A percentile compares a stretch with the other conserved stretches of the same genome.
Conservation (phyloP, 345 rosid genomes). For the Populus tremula region DNA sequence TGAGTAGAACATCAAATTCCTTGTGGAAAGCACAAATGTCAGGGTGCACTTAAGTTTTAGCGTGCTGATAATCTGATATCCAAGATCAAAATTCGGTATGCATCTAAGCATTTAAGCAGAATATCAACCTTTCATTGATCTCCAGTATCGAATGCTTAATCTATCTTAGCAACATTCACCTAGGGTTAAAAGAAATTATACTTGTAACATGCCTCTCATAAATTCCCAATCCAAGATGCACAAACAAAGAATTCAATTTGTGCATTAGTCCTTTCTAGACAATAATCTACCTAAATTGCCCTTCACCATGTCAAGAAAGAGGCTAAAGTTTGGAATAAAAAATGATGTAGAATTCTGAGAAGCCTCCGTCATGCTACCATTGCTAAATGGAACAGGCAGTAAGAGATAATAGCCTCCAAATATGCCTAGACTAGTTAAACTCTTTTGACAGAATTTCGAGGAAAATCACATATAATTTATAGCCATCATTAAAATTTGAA, state of each 20-base stretch:
- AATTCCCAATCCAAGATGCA: slow-evolving; percentile 1
- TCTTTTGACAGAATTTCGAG: not conserved
- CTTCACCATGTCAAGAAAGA: not conserved
- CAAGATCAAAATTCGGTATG: no score
- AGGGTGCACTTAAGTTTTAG: no score
- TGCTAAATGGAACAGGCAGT: no score
- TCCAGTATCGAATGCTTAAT: not conserved
- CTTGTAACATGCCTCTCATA: no score
- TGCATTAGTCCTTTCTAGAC: not conserved
- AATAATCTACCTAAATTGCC: not conserved
- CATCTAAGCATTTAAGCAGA: no score
- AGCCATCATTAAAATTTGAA: not conserved
- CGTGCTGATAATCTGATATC: no score
- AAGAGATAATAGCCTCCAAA: no score
- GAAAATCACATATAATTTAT: not conserved
- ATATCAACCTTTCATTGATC: not conserved
- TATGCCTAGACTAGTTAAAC: not conserved
- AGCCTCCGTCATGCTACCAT: not conserved
- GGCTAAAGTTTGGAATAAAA: not conserved
- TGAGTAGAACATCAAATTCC: not conserved
- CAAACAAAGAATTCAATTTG: not conserved
- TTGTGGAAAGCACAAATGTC: not conserved
- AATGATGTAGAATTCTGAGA: not conserved
- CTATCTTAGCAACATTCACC: not conserved
- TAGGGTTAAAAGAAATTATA: no score